Evolutionary conservation across 768 basidiomycete genomes (phyloP), one percentile per base, ranked within the genome.

Genomic region (Cantharellus anzutake): DNA sequence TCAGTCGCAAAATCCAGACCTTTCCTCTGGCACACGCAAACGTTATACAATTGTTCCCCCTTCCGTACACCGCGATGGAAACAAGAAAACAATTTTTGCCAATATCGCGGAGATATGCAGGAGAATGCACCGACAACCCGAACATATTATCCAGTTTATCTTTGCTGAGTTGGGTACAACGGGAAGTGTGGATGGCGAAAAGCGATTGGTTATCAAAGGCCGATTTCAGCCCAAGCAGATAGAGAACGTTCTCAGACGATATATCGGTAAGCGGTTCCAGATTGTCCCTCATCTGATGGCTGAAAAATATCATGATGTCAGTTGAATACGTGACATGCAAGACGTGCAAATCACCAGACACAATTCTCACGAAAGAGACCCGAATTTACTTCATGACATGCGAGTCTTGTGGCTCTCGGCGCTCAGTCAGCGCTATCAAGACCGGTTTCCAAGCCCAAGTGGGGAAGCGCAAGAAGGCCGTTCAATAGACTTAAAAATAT

Each of bases 261-360:
- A 99, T 71, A 97, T 98, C 66, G 88, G 92, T 93, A 70, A 65
- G 83, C 75, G 39, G 57, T 62, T 14, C 57, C 52, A 14, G 59
- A 60, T 20, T 14, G 16, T 29, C 35, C 14, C 14, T 11, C 42
- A 14, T 42, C 14, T 2, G 35, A 14, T 35, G 39, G 14, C 40
- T 41, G 16, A 11, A 37, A 2, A 11, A 11, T 55, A 7, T 7
- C 14, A 11, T 7, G 59, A 40, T 64, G 59, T 7, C 64, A 94
- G 93, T 94, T 62, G 93, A 97, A 74, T 98, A 97, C 72, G 94
- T 97, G 62, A 93, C 93, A 42, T 99, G 96, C 80, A 94, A 96
- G 73, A 98, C 93, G 44, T 99, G 96, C 79, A 99, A 97, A 74
- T 97, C 94, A 0, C 89, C 89, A 51, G 96, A 99, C 70, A 99